A percentile compares a stretch with the other conserved stretches of the same genome.
Conservation (phyloP, 2,329 filamentous ascomycete genomes). For the Arthrobotrys sphaeroides region DNA sequence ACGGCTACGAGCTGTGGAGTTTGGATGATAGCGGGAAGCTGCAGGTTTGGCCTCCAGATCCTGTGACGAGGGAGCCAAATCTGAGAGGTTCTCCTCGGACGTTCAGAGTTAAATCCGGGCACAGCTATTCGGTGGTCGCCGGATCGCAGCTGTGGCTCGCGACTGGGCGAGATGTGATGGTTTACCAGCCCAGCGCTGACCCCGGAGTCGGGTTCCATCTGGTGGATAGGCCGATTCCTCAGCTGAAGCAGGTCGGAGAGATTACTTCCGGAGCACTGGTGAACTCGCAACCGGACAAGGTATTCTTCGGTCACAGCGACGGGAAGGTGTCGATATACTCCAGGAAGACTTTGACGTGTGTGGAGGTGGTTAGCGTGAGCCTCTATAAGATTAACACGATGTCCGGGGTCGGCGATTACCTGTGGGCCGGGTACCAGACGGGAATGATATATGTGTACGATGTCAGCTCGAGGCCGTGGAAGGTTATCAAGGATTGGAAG, state of each 20-base stretch:
- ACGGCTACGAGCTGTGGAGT: conserved; percentile 91
- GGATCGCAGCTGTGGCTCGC: conserved; percentile 88
- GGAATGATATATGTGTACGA: conserved; percentile 96
- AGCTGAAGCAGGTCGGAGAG: conserved; percentile 77
- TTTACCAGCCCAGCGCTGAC: conserved; percentile 78
- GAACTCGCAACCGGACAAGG: conserved; percentile 76
- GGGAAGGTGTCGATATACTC: conserved; percentile 96
- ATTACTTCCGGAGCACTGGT: conserved; percentile 84
- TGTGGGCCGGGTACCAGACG: conserved; percentile 95
- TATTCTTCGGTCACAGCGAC: conserved; percentile 91
- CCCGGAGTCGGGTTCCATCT: conserved; percentile 78
- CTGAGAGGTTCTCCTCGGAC: conserved; percentile 77
- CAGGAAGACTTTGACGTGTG: conserved; percentile 72
- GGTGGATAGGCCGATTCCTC: conserved; percentile 74
- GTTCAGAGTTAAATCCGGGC: conserved; percentile 80
- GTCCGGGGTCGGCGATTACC: conserved; percentile 78
- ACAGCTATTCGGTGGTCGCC: conserved; percentile 89
- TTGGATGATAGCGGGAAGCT: conserved; percentile 88
- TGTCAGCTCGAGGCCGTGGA: conserved; percentile 81
- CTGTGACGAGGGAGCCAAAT: conserved; percentile 75
- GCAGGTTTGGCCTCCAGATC: conserved; percentile 84
- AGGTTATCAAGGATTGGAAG: conserved; percentile 91
- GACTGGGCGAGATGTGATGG: conserved; percentile 82
- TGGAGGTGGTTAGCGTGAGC: conserved; percentile 85
- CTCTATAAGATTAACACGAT: conserved; percentile 94